These are phyloP conservation scores for Neonectria neomacrospora DNA, from an alignment of 2,329 filamentous ascomycete genomes.

Conservation along the genomic window DNA sequence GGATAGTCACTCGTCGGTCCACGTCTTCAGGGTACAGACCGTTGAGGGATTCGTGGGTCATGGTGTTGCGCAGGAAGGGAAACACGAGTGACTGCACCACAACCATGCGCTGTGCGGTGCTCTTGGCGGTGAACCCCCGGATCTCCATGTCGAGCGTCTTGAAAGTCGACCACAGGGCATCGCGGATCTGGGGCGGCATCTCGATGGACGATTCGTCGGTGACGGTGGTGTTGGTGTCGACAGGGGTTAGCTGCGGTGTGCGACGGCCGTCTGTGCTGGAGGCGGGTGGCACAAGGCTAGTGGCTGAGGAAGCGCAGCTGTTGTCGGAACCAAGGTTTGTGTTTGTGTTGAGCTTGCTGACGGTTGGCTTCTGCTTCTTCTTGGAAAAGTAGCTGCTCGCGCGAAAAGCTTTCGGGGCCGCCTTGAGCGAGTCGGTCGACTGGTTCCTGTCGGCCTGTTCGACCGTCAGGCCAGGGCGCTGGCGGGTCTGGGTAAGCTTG, in stretches of 20 bases:
- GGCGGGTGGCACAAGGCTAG: conserved; percentile 57
- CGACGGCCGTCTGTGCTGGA: conserved; percentile 51
- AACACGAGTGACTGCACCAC: conserved; percentile 78
- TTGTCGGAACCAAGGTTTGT: conserved; percentile 51
- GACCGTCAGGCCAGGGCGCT: conserved; percentile 44
- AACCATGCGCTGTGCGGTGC: conserved; percentile 77
- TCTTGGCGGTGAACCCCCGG: conserved; percentile 75
- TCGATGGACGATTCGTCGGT: conserved; percentile 60
- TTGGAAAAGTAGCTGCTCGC: conserved; percentile 62
- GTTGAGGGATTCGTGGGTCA: conserved; percentile 72
- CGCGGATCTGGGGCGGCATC: conserved; percentile 57
- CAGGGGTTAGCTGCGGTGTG: conserved; percentile 53
- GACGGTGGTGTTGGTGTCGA: conserved; percentile 52
- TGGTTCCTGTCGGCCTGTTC: conserved; percentile 41
- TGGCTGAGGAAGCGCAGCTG: conserved; percentile 60
- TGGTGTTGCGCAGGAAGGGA: conserved; percentile 80
- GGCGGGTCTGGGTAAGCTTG: conserved; percentile 44
- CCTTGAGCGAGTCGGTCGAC: conserved; percentile 50
- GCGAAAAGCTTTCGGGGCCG: conserved; percentile 54
- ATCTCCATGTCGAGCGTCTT: conserved; percentile 62
- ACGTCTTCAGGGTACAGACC: conserved; percentile 80
- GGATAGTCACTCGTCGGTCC: conserved; percentile 79
- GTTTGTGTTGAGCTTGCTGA: conserved; percentile 53
- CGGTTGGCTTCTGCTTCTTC: conserved; percentile 58
- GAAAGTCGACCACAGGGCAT: conserved; percentile 67